Percentiles rank a stretch among this genome's conserved stretches.
These are phyloP conservation scores for Volvox africanus DNA, from an alignment of 139 green algal genomes.

Conservation along the genomic window DNA sequence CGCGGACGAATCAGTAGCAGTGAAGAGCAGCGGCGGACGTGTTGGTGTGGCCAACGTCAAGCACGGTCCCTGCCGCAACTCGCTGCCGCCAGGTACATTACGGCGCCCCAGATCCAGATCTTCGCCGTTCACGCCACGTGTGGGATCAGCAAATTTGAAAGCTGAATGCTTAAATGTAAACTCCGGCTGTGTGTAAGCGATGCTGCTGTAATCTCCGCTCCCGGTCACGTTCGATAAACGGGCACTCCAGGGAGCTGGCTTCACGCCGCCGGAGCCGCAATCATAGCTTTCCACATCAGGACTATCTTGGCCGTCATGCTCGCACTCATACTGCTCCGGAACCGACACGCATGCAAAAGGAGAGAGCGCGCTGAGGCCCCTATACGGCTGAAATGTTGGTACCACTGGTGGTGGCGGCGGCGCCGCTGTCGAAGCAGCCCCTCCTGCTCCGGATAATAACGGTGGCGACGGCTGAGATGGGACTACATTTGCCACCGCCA, in stretches of 20 bases:
- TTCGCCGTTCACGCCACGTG: background rate
- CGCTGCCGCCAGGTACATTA: background rate
- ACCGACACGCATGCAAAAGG: conserved; percentile 13
- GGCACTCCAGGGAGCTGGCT: background rate
- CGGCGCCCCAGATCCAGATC: background rate
- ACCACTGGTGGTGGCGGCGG: background rate
- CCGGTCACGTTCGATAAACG: background rate
- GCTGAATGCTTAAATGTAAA: conserved; percentile 23
- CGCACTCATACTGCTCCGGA: background rate
- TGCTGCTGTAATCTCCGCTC: too few species aligned
- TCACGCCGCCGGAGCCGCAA: background rate
- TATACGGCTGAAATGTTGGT: background rate
- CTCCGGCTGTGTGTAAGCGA: background rate
- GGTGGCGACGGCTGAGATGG: background rate
- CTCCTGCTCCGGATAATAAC: too few species aligned
- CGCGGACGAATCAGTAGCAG: too few species aligned
- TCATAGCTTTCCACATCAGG: background rate
- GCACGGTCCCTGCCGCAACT: background rate
- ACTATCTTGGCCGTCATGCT: background rate
- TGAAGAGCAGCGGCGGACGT: background rate
- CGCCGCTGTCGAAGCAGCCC: background rate
- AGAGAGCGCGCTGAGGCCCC: background rate
- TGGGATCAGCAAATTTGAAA: background rate
- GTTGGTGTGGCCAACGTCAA: background rate
- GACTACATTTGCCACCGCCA: background rate